Percentiles rank a stretch among this genome's conserved stretches.
phyloP scores from a whole-genome alignment of 371 early-diverging fungal genomes.

The Syncephalastrum monosporum region DNA sequence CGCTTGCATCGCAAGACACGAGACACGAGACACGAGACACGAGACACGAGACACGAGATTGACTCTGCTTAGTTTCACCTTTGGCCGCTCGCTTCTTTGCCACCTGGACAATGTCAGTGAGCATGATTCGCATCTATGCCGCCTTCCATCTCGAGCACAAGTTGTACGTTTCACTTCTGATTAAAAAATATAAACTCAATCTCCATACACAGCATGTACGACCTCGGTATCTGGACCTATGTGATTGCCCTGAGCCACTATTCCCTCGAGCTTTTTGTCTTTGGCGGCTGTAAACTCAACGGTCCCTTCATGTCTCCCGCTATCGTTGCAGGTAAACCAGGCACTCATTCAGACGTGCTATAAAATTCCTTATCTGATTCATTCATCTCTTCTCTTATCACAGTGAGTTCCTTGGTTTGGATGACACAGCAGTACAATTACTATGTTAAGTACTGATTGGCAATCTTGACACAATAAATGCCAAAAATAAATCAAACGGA shows the following conservation, averaged over 20 bases:
- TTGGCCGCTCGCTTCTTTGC: conserved; percentile 76
- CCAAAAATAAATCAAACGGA: no score
- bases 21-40: no score
- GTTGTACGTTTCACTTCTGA: conserved; percentile 47
- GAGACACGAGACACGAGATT: not conserved
- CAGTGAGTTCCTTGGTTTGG: conserved; percentile 46
- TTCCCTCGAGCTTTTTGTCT: conserved; percentile 66
- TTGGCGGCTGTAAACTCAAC: conserved; percentile 66
- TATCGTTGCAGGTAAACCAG: conserved; percentile 62
- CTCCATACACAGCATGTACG: conserved; percentile 57
- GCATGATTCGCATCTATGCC: conserved; percentile 73
- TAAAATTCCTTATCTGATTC: not conserved
- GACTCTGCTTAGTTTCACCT: conserved; percentile 55
- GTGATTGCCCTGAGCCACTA: conserved; percentile 71
- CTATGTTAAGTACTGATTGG: conserved; percentile 33
- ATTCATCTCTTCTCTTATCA: not conserved
- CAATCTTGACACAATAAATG: no score
- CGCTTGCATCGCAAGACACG: not conserved
- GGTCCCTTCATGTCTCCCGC: conserved; percentile 67
- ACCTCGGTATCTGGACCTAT: conserved; percentile 71
- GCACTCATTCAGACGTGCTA: no score
- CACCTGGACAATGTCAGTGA: conserved; percentile 76
- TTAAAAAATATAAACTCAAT: conserved; percentile 40
- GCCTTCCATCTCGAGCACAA: conserved; percentile 73
- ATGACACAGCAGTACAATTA: conserved; percentile 34